Percentiles rank a stretch among this genome's conserved stretches.
Conservation (phyloP, 352 stramenopile species). For the Plasmopara viticola region DNA sequence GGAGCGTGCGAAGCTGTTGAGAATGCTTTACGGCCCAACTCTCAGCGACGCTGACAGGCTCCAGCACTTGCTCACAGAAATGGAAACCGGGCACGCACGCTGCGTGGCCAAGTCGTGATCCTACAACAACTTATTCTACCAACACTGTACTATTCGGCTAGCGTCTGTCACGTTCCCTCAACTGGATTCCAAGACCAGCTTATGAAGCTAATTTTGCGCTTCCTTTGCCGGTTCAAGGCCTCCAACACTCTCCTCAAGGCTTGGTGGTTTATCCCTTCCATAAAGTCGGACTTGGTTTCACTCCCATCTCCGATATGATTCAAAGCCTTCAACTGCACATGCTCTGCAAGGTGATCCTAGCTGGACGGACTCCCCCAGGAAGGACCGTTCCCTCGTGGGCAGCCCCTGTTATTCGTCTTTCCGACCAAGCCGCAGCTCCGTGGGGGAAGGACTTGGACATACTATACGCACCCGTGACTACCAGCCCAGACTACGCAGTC, state of each 20-base stretch:
- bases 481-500: neutral
- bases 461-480: neutral
- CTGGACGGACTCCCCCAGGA: neutral
- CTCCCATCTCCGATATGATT: neutral
- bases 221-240: neutral
- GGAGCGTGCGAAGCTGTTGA: neutral
- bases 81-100: neutral
- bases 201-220: neutral
- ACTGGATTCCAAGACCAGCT: slow-evolving; percentile 2
- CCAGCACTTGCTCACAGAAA: neutral
- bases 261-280: neutral
- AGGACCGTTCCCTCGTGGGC: neutral
- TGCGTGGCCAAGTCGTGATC: neutral
- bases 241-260: neutral
- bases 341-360: neutral
- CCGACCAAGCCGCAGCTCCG: neutral
- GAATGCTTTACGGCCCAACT: neutral
- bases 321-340: neutral
- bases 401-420: neutral
- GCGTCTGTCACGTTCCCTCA: neutral
- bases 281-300: neutral
- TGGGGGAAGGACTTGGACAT: slow-evolving; percentile 1
- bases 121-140: neutral
- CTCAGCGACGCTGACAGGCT: neutral
- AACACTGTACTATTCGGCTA: neutral